phyloP scores from a whole-genome alignment of 2,329 filamentous ascomycete species.

The Fusarium incarnatum region DNA sequence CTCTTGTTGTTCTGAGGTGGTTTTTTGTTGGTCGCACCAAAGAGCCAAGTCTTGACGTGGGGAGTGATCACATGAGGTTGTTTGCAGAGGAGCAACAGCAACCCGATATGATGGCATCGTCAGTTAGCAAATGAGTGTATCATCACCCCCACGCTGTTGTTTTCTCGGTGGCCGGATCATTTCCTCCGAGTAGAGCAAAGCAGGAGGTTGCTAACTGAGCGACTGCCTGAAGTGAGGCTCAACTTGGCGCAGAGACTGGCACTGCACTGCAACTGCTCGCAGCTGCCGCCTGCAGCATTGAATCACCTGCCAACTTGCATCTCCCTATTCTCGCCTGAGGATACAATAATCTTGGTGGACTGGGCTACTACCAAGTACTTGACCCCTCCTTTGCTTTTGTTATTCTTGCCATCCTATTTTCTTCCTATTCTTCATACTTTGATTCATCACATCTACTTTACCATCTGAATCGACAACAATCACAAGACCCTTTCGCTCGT shows the following conservation, averaged over 20 bases:
- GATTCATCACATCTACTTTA: conserved; percentile 32
- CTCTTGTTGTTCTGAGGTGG: conserved; percentile 2
- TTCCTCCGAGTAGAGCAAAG: conserved; percentile 9
- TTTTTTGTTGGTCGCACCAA: conserved; percentile 4
- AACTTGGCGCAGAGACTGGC: conserved; percentile 4
- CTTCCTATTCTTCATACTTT: conserved; percentile 36
- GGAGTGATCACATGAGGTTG: conserved; percentile 19
- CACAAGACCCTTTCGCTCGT: conserved; percentile 17
- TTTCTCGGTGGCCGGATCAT: conserved; percentile 8
- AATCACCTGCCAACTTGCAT: conserved; percentile 29
- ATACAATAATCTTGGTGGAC: conserved; percentile 19
- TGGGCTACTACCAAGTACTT: background rate
- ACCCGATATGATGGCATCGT: conserved; percentile 21
- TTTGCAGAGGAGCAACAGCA: conserved; percentile 1
- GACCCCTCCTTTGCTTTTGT: conserved; percentile 9
- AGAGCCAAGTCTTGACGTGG: conserved; percentile 1
- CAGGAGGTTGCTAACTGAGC: background rate
- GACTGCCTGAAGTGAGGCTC: background rate
- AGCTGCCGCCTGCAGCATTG: conserved; percentile 38
- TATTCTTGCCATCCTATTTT: conserved; percentile 10
- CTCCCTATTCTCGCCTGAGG: conserved; percentile 39
- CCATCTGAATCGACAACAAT: conserved; percentile 34
- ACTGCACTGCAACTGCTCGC: conserved; percentile 36
- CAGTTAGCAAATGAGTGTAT: conserved; percentile 12
- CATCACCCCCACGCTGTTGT: conserved; percentile 13